Evolutionary conservation across 352 stramenopile species (phyloP), one percentile per base, ranked within the genome.

Genomic region (Globisporangium okanoganense): DNA sequence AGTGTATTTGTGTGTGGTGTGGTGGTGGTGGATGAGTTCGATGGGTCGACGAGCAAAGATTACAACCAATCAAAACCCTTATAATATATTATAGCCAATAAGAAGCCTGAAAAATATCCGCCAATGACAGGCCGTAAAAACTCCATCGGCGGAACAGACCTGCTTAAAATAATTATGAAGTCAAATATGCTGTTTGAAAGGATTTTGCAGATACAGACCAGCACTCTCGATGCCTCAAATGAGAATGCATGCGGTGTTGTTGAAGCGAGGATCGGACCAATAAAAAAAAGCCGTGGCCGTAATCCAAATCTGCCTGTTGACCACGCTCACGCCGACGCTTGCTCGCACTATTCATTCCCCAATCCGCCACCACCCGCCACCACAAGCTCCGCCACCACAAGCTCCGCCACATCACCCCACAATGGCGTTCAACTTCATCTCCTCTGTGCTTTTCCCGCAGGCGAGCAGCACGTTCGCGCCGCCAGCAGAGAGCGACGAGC

Each of bases 381-480:
- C 25, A 36, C 27, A 25, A 20, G 14, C 8, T 29, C 12, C 27
- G 13, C 3, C 25, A 24, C 0, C 47, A 14, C 18, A 12, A 27
- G 12, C 20, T 13, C 22, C n/a, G n/a, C n/a, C n/a, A n/a, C n/a
- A n/a, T n/a, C n/a, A n/a, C n/a, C n/a, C n/a, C 10, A 43, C 9
- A 1, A 62, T 62, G 56, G 56, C 56, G 45, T 45, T 62, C 56
- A 62, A 53, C 45, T 62, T 62, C 45, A 55, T 62, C 31, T 20
- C 50, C 20, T 50, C 56, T 3, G 25, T 44, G 45, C 56, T 62
- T 31, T 62, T 62, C 27, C 56, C 56, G 10, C 56, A 62, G 14
- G 14, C 58, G 16, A 59, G n/a, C 18, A 64, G 45, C 22, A 64
- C 24, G 25, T 64, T 59, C 38, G 48, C 29, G 22, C 8, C 38